Base-by-base conservation (phyloP, 179 eudicot species). In the Drosera spatulata region DNA sequence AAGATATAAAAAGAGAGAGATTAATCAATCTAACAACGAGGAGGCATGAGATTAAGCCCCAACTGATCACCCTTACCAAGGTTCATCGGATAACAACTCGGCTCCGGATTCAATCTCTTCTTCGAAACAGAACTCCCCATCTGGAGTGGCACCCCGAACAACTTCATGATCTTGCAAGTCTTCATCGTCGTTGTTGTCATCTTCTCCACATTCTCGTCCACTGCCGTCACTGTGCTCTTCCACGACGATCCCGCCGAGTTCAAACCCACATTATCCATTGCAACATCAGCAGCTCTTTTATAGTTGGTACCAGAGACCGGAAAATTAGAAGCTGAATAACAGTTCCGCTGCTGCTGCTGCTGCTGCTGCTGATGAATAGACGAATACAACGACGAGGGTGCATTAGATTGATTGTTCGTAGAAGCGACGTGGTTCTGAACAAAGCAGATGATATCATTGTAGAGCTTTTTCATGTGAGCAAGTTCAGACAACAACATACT, bases 401-500 rank as follows among this genome's bases (percentile, higher is more conserved):
- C 10, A n/a, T 50, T 11, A 41, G 58, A 64, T 42, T 60, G 72
- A 7, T 60, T 43, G 43, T 60, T 71, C 0, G 87, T 87, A 0
- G 83, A 48, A 9, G 79, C 85, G 10, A 84, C 88, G 51, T 86
- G 95, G 48, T 88, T 86, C 42, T 88, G 96, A 5, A 88, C 88
- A 45, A 88, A 88, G 55, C 86, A 88, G 1, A 86, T 88, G 15
- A 88, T 86, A 39, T 88, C 96, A 61, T 74, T 86, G 71, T 88
- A 88, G 0, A 88, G 81, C 66, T 75, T 88, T 45, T 73, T 82
- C 95, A 88, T 84, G 68, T 84, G 96, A 2, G 85, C 80, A 0
- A 88, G 86, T 55, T 88, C 96, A 0, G 95, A 82, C 77, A 86
- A 61, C 0, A 88, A 73, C 80, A 84, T 69, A 7, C 47, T 75